phyloP scores from a whole-genome alignment of 306 rosid species.

The Carpinus viminea region DNA sequence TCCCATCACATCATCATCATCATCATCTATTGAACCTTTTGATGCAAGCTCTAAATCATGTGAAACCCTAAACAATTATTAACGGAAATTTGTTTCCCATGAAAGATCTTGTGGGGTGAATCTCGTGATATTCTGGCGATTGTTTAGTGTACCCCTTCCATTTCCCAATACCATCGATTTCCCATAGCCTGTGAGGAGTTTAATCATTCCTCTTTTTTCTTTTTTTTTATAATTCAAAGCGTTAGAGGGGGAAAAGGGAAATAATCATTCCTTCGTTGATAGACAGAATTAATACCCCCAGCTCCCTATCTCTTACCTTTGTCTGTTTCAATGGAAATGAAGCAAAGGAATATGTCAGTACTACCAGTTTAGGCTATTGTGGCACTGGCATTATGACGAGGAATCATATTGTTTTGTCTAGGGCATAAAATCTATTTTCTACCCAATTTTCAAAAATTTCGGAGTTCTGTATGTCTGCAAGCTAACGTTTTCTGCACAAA shows the following conservation, averaged over 20 bases:
- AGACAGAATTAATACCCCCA: neutral
- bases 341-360: neutral
- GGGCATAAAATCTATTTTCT: neutral
- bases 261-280: neutral
- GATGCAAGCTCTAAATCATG: conserved; percentile 25
- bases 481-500: neutral
- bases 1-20: conserved; percentile 32
- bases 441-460: neutral
- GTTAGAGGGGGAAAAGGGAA: too few species aligned
- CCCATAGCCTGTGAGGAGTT: neutral
- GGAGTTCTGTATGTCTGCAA: neutral
- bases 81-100: neutral
- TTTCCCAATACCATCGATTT: neutral
- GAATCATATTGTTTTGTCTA: neutral
- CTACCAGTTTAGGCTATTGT: neutral
- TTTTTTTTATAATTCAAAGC: too few species aligned
- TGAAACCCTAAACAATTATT: conserved; percentile 9
- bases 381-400: neutral
- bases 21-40: conserved; percentile 33
- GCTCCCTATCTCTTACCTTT: neutral
- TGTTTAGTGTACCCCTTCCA: neutral
- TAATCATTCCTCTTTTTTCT: too few species aligned
- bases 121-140: conserved; percentile 16
- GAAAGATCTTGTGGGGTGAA: neutral
- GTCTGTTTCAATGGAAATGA: neutral